Conservation (phyloP, 805 yeast genomes). For the Monosporozyma siamensis region DNA sequence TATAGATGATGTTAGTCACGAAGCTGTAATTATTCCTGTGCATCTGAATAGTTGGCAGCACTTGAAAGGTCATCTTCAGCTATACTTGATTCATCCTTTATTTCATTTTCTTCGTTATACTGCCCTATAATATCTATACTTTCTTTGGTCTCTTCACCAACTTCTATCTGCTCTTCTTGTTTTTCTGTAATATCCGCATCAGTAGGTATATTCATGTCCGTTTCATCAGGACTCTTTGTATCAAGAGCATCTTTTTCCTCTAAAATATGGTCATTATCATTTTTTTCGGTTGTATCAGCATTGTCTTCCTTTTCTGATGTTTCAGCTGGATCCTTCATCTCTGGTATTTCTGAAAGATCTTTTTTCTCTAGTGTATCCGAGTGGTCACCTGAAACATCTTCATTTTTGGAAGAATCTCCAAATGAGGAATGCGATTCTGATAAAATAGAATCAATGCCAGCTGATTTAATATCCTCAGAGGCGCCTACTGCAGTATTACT, state of each 20-base stretch:
- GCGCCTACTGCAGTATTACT: not conserved
- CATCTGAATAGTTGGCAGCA: conserved; percentile 14
- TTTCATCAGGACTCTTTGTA: not conserved
- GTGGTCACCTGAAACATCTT: not conserved
- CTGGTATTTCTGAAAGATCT: no score
- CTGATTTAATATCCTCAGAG: not conserved
- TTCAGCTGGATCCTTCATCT: no score
- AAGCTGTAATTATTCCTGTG: no score
- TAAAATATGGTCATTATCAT: no score
- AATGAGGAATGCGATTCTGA: not conserved
- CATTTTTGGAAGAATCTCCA: not conserved
- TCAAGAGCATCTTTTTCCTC: no score
- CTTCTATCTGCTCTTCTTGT: not conserved
- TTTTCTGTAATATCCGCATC: not conserved
- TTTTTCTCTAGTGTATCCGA: no score
- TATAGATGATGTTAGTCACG: no score
- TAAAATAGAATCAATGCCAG: not conserved
- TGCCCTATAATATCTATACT: conserved; percentile 8
- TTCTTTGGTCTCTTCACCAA: conserved; percentile 1
- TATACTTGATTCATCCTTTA: not conserved
- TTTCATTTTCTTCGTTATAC: conserved; percentile 3
- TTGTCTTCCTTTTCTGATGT: no score
- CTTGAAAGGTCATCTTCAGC: conserved; percentile 1
- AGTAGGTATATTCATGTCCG: not conserved
- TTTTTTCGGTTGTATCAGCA: no score